Evolutionary conservation across 2,329 filamentous ascomycete species (phyloP), one percentile per base, ranked within the genome.

Genomic region (Fusarium sp.): DNA sequence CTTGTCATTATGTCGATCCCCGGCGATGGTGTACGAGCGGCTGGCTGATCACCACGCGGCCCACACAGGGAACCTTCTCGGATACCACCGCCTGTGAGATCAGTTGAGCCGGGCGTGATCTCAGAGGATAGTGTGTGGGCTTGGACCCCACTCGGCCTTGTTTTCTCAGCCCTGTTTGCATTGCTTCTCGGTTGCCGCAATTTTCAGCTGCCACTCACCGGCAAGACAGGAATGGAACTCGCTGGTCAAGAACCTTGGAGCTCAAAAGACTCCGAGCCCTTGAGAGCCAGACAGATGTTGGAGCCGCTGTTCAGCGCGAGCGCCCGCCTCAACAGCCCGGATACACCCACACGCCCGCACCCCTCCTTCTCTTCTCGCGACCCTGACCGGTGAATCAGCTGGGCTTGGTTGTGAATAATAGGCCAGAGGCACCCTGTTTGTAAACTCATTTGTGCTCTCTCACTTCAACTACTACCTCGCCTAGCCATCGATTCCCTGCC

Each of bases 361-460:
- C 68, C 70, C 75, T 66, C 71, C 64, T 69, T 63, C 59, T 65
- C 22, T 40, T 52, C 62, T 59, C 42, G 52, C 47, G 36, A 67
- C 61, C 73, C 74, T 74, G 70, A 78, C 75, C 74, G 74, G 75
- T 79, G 72, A 78, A 63, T 69, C 74, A 72, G 61, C 73, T 75
- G 67, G 67, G 74, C 67, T 76, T 78, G 63, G 73, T 71, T 78
- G 63, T 69, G 74, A 71, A 78, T 79, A 78, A 78, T 78, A 79
- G 74, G 70, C 70, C 75, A 63, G 74, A 70, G 70, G 66, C 77
- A 76, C 77, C 77, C 75, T 78, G 73, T 65, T 77, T 79, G 69
- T 62, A 64, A 70, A 74, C 67, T 69, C 54, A 59, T 72, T 69
- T 75, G 59, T 62, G 56, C 63, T 63, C 74, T 70, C 69, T 79